These are phyloP conservation scores for Starmerella geochares DNA, from an alignment of 805 yeast species.

Conservation along the genomic window DNA sequence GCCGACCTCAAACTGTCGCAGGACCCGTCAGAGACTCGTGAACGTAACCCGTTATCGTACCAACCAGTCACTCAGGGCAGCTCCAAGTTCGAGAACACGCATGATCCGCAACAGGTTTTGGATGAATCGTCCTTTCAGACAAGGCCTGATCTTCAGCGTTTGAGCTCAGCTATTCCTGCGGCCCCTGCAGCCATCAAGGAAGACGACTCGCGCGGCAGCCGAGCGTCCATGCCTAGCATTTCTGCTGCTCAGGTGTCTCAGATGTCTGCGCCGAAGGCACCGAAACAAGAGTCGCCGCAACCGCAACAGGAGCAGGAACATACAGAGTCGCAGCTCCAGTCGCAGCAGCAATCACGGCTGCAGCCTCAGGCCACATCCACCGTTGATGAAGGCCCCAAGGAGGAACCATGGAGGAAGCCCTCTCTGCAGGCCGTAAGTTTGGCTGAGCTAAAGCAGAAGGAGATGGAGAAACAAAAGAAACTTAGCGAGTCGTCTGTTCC, in stretches of 20 bases:
- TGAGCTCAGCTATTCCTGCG: not conserved
- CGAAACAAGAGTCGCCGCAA: not conserved
- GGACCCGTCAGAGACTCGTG: not conserved
- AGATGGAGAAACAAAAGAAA: conserved; percentile 12
- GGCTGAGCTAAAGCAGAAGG: conserved; percentile 21
- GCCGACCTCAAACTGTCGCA: conserved; percentile 6
- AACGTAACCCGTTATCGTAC: not conserved
- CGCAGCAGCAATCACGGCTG: not conserved
- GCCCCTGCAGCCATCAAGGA: not conserved
- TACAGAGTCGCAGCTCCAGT: not conserved
- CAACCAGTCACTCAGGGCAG: too few species aligned
- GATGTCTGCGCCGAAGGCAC: not conserved
- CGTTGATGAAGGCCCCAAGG: conserved; percentile 7
- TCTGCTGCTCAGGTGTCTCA: not conserved
- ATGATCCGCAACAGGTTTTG: not conserved
- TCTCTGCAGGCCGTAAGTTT: conserved; percentile 14
- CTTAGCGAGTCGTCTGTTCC: conserved; percentile 3
- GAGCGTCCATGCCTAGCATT: too few species aligned
- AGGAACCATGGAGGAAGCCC: conserved; percentile 23
- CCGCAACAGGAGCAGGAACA: conserved; percentile 3
- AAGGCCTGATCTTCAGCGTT: not conserved
- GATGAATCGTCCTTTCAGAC: not conserved
- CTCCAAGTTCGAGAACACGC: not conserved
- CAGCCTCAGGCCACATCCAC: conserved; percentile 8
- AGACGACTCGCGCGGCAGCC: not conserved